Conservation (phyloP, 192 early-diverging fungal genomes). For the Rhizophagus prolifer region DNA sequence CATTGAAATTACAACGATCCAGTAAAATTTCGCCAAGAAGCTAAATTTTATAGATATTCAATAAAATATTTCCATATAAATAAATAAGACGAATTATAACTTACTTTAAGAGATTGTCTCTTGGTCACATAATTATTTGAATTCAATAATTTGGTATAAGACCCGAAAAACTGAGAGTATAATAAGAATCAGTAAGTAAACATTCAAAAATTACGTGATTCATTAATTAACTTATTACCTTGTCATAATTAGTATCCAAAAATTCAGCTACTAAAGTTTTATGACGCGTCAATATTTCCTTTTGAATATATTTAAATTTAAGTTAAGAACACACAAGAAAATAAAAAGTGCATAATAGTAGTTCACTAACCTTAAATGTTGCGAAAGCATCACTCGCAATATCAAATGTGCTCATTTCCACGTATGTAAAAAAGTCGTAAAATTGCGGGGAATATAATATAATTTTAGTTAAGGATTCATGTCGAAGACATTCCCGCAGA, state of each 20-base stretch:
- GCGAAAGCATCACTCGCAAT: constrained; percentile 98
- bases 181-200: neutral
- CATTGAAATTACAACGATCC: constrained; percentile 90
- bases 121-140: constrained; percentile 98
- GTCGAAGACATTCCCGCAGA: constrained; percentile 92
- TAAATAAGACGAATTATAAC: neutral
- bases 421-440: constrained; percentile 94
- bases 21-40: constrained; percentile 95
- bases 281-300: constrained; percentile 93
- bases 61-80: neutral
- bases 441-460: constrained; percentile 84
- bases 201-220: neutral
- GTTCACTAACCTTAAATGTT: constrained; percentile 77
- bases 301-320: neutral
- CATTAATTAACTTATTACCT: constrained; percentile 49
- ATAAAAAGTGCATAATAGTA: neutral
- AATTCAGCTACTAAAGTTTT: constrained; percentile 90
- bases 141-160: constrained; percentile 79
- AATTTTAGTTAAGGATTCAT: constrained; percentile 86
- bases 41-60: constrained; percentile 37
- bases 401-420: constrained; percentile 97
- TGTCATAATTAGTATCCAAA: constrained; percentile 86
- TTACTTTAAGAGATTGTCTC: constrained; percentile 95
- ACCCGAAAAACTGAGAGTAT: constrained; percentile 73
- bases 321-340: neutral